A percentile compares a stretch with the other conserved stretches of the same genome.
Evolutionary conservation across 176 grass and related monocot genomes (phyloP).

Genomic region (Panicum miliaceum): DNA sequence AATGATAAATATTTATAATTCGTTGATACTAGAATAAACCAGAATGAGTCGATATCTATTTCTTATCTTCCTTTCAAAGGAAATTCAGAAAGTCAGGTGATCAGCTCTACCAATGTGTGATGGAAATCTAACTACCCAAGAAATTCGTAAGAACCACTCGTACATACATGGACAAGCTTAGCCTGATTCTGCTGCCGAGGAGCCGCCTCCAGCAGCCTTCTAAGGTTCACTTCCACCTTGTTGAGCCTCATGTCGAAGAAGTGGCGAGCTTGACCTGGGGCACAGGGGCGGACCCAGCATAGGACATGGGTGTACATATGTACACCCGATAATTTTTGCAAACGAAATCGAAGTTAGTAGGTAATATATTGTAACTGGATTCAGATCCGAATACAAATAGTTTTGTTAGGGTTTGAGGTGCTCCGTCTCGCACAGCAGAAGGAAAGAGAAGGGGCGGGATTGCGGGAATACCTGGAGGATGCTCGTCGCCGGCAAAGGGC

Average conservation of each 20-base stretch:
- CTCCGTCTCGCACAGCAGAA: too few species aligned
- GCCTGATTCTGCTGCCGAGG: slow-evolving; percentile 80
- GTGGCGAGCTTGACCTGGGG: neutral
- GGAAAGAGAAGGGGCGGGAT: too few species aligned
- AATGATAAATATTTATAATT: neutral
- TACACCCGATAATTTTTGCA: too few species aligned
- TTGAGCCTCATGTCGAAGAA: slow-evolving; percentile 62
- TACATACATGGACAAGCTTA: slow-evolving; percentile 94
- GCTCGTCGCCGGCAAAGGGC: too few species aligned
- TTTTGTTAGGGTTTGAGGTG: too few species aligned
- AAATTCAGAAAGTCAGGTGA: neutral
- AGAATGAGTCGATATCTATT: neutral
- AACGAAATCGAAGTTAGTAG: too few species aligned
- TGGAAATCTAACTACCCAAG: neutral
- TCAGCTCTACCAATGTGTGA: neutral
- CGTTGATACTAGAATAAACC: neutral
- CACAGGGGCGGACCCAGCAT: too few species aligned
- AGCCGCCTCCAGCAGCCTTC: slow-evolving; percentile 77
- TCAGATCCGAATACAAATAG: too few species aligned
- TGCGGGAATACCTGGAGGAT: too few species aligned
- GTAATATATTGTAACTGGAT: too few species aligned
- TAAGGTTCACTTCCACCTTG: slow-evolving; percentile 92
- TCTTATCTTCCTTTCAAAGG: neutral
- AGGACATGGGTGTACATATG: too few species aligned
- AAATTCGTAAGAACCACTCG: neutral